Conservation (phyloP, 306 rosid genomes). For the Alnus rubra region DNA sequence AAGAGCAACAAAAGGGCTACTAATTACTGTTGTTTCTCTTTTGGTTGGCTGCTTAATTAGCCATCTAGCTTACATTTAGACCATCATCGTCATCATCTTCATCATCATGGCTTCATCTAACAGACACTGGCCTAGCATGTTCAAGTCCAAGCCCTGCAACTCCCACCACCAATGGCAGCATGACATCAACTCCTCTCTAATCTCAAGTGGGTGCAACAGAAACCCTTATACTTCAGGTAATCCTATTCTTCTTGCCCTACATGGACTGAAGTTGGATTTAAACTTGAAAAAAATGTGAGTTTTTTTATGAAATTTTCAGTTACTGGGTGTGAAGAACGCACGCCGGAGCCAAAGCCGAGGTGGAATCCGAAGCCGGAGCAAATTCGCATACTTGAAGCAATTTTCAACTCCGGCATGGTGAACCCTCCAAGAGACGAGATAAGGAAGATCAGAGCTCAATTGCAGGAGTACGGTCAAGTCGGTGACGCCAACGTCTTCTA, state of each 20-base stretch:
- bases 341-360: slow-evolving; percentile 93
- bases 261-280: too few species aligned
- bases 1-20: slow-evolving; percentile 45
- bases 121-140: slow-evolving; percentile 99
- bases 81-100: slow-evolving; percentile 22
- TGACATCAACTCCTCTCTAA: slow-evolving; percentile 71
- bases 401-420: slow-evolving; percentile 96
- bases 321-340: slow-evolving; percentile 71
- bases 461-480: slow-evolving; percentile 92
- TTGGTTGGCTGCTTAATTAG: slow-evolving; percentile 37
- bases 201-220: slow-evolving; percentile 61
- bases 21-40: slow-evolving; percentile 28
- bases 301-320: neutral
- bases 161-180: slow-evolving; percentile 91
- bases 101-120: slow-evolving; percentile 91
- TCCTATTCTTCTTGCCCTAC: too few species aligned
- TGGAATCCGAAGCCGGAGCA: slow-evolving; percentile 99
- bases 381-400: slow-evolving; percentile 82
- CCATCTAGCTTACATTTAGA: neutral
- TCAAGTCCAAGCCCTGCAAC: slow-evolving; percentile 92
- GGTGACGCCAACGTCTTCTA: slow-evolving; percentile 97
- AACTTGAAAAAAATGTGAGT: too few species aligned
- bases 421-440: slow-evolving; percentile 96
- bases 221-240: slow-evolving; percentile 64
- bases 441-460: slow-evolving; percentile 80